Conservation (phyloP, 2,329 filamentous ascomycete genomes). For the Colletotrichum eleusines region DNA sequence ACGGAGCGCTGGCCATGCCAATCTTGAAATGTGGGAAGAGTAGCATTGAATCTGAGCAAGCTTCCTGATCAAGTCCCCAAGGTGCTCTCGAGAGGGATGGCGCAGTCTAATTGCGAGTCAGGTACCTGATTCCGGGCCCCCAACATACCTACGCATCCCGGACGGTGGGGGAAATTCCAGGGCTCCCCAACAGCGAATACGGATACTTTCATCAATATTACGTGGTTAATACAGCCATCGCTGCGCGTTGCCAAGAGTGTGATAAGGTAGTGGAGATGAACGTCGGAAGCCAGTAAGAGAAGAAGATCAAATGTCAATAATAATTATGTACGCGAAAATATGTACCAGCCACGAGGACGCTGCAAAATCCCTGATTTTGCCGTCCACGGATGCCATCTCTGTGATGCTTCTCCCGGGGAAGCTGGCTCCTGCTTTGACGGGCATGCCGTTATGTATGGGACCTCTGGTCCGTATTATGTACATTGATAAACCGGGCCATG, state of each 20-base stretch:
- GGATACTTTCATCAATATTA: neutral
- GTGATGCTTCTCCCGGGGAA: neutral
- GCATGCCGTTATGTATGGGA: conserved; percentile 16
- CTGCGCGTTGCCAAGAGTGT: neutral
- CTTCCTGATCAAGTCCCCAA: neutral
- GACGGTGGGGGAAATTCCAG: neutral
- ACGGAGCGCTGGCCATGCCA: conserved; percentile 24
- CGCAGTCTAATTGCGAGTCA: conserved; percentile 7
- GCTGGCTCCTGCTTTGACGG: conserved; percentile 30
- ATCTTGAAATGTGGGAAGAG: conserved; percentile 5
- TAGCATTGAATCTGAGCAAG: conserved; percentile 3
- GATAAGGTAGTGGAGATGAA: too few species aligned
- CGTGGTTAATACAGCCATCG: neutral
- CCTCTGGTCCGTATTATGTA: neutral
- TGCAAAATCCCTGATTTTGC: neutral
- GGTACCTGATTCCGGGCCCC: neutral
- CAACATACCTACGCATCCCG: neutral
- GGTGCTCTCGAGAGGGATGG: conserved; percentile 1
- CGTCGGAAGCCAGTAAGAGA: neutral
- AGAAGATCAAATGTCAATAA: conserved; percentile 21
- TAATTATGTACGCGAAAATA: conserved; percentile 23
- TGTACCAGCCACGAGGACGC: neutral
- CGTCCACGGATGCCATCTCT: conserved; percentile 16
- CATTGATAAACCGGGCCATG: neutral
- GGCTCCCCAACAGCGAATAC: neutral